Percentiles rank a stretch among this genome's conserved stretches.
phyloP scores from a whole-genome alignment of 2,329 filamentous ascomycete species.

The Alternaria gaisen region DNA sequence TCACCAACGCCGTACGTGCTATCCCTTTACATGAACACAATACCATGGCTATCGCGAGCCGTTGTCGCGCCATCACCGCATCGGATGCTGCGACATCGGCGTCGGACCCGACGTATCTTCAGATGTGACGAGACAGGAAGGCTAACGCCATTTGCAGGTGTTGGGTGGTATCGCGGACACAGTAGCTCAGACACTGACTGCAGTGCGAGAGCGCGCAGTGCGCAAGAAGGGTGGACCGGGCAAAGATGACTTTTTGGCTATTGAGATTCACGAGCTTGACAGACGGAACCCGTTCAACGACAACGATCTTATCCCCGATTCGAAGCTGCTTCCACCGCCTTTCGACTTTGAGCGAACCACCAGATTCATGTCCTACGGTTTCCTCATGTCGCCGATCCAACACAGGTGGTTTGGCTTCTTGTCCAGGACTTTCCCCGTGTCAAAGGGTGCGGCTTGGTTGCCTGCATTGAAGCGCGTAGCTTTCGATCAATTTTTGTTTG shows the following conservation, averaged over 20 bases:
- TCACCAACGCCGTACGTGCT: constrained; percentile 84
- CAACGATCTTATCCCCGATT: constrained; percentile 72
- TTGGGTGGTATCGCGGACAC: constrained; percentile 96
- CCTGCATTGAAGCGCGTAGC: constrained; percentile 90
- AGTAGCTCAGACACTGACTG: constrained; percentile 90
- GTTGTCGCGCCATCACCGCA: not conserved
- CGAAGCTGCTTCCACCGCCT: constrained; percentile 72
- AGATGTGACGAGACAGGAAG: not conserved
- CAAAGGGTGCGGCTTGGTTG: constrained; percentile 71
- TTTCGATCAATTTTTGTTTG: constrained; percentile 92
- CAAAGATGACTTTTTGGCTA: constrained; percentile 77
- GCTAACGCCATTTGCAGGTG: constrained; percentile 52
- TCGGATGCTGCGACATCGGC: not conserved
- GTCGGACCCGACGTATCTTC: not conserved
- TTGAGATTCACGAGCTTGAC: constrained; percentile 89
- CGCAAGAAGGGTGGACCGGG: constrained; percentile 71
- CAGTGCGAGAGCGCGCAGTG: constrained; percentile 73
- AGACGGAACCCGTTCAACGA: constrained; percentile 75
- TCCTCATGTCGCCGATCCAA: constrained; percentile 93
- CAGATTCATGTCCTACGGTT: constrained; percentile 96
- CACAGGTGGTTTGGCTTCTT: constrained; percentile 96
- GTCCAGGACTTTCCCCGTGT: constrained; percentile 81
- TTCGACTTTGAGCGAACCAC: constrained; percentile 97
- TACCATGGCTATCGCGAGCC: not conserved
- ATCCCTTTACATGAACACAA: not conserved